Conservation (phyloP, 2,329 filamentous ascomycete genomes). For the Penicillium sp. region DNA sequence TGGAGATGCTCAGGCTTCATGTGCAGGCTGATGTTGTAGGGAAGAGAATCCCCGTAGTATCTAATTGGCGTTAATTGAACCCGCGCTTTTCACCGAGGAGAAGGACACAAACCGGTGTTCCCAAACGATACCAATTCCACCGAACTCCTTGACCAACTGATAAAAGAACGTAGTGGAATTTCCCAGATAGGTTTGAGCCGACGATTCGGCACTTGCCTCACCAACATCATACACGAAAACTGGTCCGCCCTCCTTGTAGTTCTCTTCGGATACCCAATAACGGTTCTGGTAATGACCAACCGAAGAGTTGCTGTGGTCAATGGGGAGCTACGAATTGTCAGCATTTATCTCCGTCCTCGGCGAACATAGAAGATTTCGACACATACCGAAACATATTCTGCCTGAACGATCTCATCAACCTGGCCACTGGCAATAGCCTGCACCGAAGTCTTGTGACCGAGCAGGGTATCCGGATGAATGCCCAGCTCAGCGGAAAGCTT, state of each 20-base stretch:
- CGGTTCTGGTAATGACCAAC: slow-evolving; percentile 55
- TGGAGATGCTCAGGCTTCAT: slow-evolving; percentile 42
- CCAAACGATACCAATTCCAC: slow-evolving; percentile 43
- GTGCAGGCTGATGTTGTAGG: slow-evolving; percentile 37
- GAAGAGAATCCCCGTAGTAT: slow-evolving; percentile 46
- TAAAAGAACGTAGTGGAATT: slow-evolving; percentile 34
- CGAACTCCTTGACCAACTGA: slow-evolving; percentile 36
- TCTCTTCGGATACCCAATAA: slow-evolving; percentile 55
- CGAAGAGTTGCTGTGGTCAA: slow-evolving; percentile 34
- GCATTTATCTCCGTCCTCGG: background rate
- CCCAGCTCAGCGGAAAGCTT: slow-evolving; percentile 22
- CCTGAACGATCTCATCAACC: background rate
- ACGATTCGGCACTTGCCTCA: slow-evolving; percentile 44
- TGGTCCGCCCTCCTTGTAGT: slow-evolving; percentile 59
- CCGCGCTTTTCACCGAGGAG: background rate
- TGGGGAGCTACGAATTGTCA: slow-evolving; percentile 29
- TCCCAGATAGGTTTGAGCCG: slow-evolving; percentile 39
- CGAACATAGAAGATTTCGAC: no score
- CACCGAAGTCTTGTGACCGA: slow-evolving; percentile 6
- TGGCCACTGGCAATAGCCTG: background rate
- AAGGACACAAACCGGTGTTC: slow-evolving; percentile 42
- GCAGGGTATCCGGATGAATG: slow-evolving; percentile 14
- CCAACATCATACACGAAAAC: slow-evolving; percentile 53
- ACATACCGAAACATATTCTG: slow-evolving; percentile 16
- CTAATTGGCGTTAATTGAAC: slow-evolving; percentile 23